These are phyloP conservation scores for Dacryopinax spathularia DNA, from an alignment of 768 basidiomycete species.

Conservation along the genomic window DNA sequence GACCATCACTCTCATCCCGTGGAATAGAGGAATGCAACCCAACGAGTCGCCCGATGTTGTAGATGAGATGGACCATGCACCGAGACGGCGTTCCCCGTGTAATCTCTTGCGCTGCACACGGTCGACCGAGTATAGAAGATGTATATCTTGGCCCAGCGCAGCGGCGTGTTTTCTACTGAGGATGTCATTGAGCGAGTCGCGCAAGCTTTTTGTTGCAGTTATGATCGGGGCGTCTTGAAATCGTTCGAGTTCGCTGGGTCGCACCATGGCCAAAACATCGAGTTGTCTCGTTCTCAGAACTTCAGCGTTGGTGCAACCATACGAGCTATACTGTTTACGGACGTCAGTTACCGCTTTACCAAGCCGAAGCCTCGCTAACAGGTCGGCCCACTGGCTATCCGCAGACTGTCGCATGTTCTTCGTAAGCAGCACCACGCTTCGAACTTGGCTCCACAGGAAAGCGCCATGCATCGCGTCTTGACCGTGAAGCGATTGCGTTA, in stretches of 20 bases:
- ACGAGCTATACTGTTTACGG: background rate
- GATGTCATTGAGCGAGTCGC: background rate
- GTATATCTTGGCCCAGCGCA: background rate
- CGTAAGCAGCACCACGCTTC: background rate
- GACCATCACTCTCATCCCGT: constrained; percentile 4
- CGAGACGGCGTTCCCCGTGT: background rate
- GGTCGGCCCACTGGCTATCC: background rate
- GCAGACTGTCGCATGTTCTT: background rate
- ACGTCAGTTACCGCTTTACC: background rate
- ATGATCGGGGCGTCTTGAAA: background rate
- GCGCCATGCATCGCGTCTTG: background rate
- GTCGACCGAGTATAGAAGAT: background rate
- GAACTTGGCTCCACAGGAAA: background rate
- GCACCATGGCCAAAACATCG: background rate
- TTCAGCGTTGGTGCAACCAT: background rate
- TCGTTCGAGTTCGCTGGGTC: background rate
- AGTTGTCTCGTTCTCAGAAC: background rate
- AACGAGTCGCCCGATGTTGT: background rate
- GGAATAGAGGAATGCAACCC: background rate
- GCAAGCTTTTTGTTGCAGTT: background rate
- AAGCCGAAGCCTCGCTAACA: background rate
- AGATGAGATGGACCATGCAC: background rate
- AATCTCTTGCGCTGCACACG: too few species aligned
- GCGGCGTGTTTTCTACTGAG: background rate
- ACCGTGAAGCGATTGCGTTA: background rate